Base-by-base conservation (phyloP, 306 rosid species). In the Inga leiocalycina region DNA sequence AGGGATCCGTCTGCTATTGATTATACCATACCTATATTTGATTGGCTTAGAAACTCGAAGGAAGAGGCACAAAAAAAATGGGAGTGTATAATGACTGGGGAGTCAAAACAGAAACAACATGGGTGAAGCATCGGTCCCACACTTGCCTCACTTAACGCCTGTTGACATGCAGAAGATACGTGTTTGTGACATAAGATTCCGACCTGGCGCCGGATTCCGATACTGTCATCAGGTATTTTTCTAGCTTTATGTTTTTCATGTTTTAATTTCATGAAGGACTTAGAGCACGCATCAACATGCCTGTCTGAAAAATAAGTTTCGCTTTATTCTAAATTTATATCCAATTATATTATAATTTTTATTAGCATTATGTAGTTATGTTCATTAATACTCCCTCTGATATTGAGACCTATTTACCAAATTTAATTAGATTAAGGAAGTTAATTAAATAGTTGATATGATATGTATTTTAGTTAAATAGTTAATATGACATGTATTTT, bases 141-240 rank as follows among this genome's bases (percentile, higher is more conserved):
- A 78, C 52, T 81, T 93, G 82, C 94, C 98, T 81, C 82, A 56
- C 44, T 91, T 93, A 73, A 85, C 76, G 84, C 87, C 93, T 39
- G 45, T 85, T 76, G 88, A 88, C 85, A 95, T 95, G 98, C 83
- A 90, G 67, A 89, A 64, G 84, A 88, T 74, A 22, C 89, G 87
- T 65, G 92, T 95, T 71, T 86, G 87, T 85, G 94, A 95, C 83
- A 52, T 93, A 54, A 85, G 87, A 74, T 92, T 93, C 83, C 92
- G 89, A 77, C 92, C 91, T 74, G 98, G 98, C 57, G 90, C 93
- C 61, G 98, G 97, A 72, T 95, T 93, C 84, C 95, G 91, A 52
- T 95, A 91, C 54, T 95, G 95, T 83, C 98, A 95, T 88, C 98
- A 93, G 97, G 98, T 94, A 80, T 71, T 45, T 70, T 39, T 22